These are phyloP conservation scores for Juncus effusus DNA, from an alignment of 176 grass and related monocot genomes.

Conservation along the genomic window DNA sequence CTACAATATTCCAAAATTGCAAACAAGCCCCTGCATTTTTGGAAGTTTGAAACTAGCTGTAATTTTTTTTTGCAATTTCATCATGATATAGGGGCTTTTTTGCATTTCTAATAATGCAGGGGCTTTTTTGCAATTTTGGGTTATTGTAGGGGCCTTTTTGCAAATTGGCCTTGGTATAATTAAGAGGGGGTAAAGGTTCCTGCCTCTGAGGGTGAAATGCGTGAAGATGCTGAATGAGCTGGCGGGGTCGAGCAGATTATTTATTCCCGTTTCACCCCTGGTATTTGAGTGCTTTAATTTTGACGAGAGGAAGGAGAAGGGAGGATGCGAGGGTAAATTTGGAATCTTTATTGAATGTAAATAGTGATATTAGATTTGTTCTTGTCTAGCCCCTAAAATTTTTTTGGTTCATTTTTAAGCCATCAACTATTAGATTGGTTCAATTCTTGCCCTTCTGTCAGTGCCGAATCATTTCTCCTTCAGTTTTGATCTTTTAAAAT, in stretches of 20 bases:
- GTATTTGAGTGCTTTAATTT: conserved; percentile 75
- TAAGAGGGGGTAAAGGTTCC: not conserved
- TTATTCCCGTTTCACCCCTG: conserved; percentile 75
- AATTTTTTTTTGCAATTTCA: no score
- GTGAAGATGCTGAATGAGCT: conserved; percentile 82
- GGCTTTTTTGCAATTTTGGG: no score
- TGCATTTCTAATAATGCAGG: no score
- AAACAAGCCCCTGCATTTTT: no score
- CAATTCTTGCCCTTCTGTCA: not conserved
- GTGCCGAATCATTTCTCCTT: no score
- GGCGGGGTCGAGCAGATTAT: conserved; percentile 56
- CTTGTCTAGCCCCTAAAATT: not conserved
- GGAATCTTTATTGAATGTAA: conserved; percentile 69
- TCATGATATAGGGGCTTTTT: no score
- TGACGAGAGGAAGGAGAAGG: conserved; percentile 35
- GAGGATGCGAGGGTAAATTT: conserved; percentile 41
- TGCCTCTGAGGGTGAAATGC: conserved; percentile 72
- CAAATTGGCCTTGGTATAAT: no score
- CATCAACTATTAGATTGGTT: not conserved
- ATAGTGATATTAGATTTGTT: conserved; percentile 5
- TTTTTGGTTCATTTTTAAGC: conserved; percentile 19
- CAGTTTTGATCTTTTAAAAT: no score
- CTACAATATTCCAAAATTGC: no score
- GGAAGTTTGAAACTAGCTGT: no score
- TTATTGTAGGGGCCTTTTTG: no score